These are phyloP conservation scores for Metschnikowia matae DNA, from an alignment of 805 yeast genomes.

Conservation along the genomic window DNA sequence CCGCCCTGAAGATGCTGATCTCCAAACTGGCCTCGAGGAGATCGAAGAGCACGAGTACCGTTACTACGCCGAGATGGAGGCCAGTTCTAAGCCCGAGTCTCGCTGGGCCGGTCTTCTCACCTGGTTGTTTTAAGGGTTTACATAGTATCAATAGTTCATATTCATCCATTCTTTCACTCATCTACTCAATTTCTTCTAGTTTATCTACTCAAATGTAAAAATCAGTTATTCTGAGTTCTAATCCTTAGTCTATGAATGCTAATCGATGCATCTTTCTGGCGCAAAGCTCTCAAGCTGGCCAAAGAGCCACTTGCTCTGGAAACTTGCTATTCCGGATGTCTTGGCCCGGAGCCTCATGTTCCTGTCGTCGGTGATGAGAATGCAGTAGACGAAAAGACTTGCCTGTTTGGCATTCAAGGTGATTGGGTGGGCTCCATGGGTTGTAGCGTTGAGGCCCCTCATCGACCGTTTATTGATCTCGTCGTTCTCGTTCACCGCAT, in stretches of 20 bases:
- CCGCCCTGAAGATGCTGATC: constrained; percentile 44
- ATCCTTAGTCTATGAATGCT: not conserved
- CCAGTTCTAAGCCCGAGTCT: constrained; percentile 17
- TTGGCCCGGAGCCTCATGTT: constrained; percentile 67
- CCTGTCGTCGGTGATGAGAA: constrained; percentile 68
- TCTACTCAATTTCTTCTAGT: too few species aligned
- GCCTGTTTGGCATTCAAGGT: constrained; percentile 36
- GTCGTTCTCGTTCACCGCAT: constrained; percentile 43
- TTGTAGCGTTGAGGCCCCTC: constrained; percentile 30
- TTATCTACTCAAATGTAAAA: too few species aligned
- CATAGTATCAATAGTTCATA: too few species aligned
- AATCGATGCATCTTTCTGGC: constrained; percentile 50
- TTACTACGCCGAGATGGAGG: constrained; percentile 33
- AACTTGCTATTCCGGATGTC: constrained; percentile 49
- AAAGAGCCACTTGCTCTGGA: constrained; percentile 60
- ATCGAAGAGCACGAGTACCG: constrained; percentile 48
- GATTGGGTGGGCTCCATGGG: constrained; percentile 13
- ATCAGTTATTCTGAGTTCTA: not conserved
- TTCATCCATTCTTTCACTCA: too few species aligned
- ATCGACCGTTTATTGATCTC: constrained; percentile 36
- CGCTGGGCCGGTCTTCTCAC: constrained; percentile 12
- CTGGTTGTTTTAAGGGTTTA: constrained; percentile 12
- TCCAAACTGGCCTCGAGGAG: constrained; percentile 42
- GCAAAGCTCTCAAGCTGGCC: constrained; percentile 44
- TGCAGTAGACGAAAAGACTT: constrained; percentile 49